Evolutionary conservation across 176 grass and related monocot genomes (phyloP), one percentile per base, ranked within the genome.

Genomic region (Luzula sylvatica): DNA sequence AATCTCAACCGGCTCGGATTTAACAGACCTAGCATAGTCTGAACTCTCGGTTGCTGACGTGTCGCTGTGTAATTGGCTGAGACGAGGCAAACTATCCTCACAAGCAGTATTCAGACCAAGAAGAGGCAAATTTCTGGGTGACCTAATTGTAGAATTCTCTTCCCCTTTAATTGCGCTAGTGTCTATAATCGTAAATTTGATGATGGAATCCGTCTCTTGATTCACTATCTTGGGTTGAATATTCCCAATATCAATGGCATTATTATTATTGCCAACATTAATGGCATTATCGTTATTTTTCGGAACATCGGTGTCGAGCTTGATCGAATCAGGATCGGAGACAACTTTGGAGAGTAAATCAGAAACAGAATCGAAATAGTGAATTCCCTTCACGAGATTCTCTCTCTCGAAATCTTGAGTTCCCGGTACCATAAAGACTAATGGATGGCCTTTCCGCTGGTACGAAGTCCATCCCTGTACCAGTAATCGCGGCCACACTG

Each of bases 141-240:
- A 79, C 50, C 84, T 89, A 62, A 96, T 45, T 95, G 60, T 57
- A 95, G 35, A 74, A 77, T 56, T 65, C 84, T 75, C 58, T 42
- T 29, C 89, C 80, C 22, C 65, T 35, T 86, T 72, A 67, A 82
- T 68, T 66, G 86, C 40, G 61, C 81, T 90, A 55, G 92, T 96
- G 65, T 96, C 92, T 52, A 96, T 78, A 61, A 96, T 75, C 67
- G 92, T 96, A 66, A 96, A 96, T 68, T 89, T 96, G 77, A 96
- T 74, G 38, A 89, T 35, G 9, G 68, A 35, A 74, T 72, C 62
- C 67, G 73, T 49, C 76, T 75, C 46, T 68, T 67, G 39, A 63
- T 64, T 65, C 55, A 59, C 25, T n/a, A 86, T 74, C 53, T 52
- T 82, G 22, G 80, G 43, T 11, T 18, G 40, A 45, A 52, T 63